These are phyloP conservation scores for Lenzites betulinus DNA, from an alignment of 768 basidiomycete species.

Conservation along the genomic window DNA sequence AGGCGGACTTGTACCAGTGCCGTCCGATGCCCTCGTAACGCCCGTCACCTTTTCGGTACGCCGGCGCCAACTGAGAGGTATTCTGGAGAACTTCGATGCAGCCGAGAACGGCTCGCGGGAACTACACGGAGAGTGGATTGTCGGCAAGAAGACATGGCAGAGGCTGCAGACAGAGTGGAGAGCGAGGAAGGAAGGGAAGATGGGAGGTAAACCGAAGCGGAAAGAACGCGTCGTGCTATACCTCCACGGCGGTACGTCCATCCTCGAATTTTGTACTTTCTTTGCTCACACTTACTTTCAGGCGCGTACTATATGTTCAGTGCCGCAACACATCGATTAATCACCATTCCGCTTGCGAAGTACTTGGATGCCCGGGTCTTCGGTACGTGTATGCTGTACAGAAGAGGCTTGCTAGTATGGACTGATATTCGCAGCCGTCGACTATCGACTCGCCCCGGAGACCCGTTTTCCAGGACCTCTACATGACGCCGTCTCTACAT, in stretches of 20 bases:
- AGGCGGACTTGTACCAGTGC: conserved; percentile 79
- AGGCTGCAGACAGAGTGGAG: conserved; percentile 82
- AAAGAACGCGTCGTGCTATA: conserved; percentile 88
- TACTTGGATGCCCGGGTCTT: conserved; percentile 89
- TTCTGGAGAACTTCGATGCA: conserved; percentile 74
- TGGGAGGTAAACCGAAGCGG: conserved; percentile 38
- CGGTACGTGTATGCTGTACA: conserved; percentile 45
- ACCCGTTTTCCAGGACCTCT: conserved; percentile 90
- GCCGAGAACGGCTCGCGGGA: conserved; percentile 77
- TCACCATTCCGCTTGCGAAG: conserved; percentile 91
- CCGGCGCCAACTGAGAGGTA: conserved; percentile 71
- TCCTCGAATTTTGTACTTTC: not conserved
- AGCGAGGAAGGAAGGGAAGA: conserved; percentile 30
- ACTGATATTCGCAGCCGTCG: conserved; percentile 60
- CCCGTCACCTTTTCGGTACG: conserved; percentile 90
- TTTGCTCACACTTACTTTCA: conserved; percentile 28
- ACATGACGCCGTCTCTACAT: conserved; percentile 83
- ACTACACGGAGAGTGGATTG: conserved; percentile 94
- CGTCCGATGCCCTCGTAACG: conserved; percentile 91
- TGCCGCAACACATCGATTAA: conserved; percentile 84
- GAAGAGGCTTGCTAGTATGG: not conserved
- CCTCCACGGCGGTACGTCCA: conserved; percentile 80
- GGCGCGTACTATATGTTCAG: conserved; percentile 94
- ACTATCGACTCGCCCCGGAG: conserved; percentile 96
- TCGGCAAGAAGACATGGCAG: conserved; percentile 91